A percentile compares a stretch with the other conserved stretches of the same genome.
These are phyloP conservation scores for Lentinula detonsa DNA, from an alignment of 768 basidiomycete genomes.

Conservation along the genomic window DNA sequence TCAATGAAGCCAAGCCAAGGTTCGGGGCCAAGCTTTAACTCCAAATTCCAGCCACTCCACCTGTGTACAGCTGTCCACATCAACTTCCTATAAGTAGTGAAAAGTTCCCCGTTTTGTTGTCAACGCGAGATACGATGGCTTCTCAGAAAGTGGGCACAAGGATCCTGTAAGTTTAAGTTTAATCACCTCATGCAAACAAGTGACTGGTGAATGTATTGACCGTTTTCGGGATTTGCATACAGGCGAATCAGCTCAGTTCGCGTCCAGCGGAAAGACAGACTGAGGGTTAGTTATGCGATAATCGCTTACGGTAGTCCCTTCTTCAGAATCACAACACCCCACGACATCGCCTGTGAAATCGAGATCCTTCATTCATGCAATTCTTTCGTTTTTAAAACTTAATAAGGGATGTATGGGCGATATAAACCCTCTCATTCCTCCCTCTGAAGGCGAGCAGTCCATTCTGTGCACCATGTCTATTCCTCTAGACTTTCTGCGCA, in stretches of 20 bases:
- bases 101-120: neutral
- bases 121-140: neutral
- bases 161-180: neutral
- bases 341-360: slow-evolving; percentile 3
- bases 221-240: neutral
- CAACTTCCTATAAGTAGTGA: neutral
- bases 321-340: neutral
- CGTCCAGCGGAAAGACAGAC: neutral
- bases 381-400: neutral
- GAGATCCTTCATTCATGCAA: neutral
- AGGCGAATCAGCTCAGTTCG: neutral
- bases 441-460: neutral
- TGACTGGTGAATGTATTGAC: neutral
- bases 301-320: neutral
- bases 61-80: neutral
- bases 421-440: neutral
- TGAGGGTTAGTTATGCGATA: neutral
- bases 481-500: slow-evolving; percentile 27
- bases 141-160: neutral
- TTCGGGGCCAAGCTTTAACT: neutral
- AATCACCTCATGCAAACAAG: neutral
- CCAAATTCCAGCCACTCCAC: neutral
- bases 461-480: slow-evolving; percentile 19
- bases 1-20: neutral
- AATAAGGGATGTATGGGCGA: neutral